Percentiles rank a stretch among this genome's conserved stretches.
These are phyloP conservation scores for Phoenix dactylifera DNA, from an alignment of 176 grass and related monocot species.

Conservation along the genomic window DNA sequence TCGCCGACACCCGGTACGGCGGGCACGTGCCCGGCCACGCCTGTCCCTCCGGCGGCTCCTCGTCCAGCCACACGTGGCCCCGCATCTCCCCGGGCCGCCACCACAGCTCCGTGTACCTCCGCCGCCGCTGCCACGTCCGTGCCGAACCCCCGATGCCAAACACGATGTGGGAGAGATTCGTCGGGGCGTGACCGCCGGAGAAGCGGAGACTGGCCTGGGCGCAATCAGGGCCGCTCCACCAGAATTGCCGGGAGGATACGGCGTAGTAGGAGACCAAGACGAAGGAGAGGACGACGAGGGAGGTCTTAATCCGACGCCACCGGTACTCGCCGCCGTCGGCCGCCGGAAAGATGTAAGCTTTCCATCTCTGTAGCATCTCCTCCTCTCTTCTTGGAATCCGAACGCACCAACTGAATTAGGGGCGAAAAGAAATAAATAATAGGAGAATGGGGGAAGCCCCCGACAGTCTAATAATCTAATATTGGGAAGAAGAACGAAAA, in stretches of 20 bases:
- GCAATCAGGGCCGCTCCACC: slow-evolving; percentile 33
- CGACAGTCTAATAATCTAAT: too few species aligned
- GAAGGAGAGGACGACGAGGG: slow-evolving; percentile 39
- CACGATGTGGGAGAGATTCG: slow-evolving; percentile 66
- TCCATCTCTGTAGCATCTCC: slow-evolving; percentile 36
- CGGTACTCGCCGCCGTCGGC: slow-evolving; percentile 16
- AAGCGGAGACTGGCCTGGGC: slow-evolving; percentile 4
- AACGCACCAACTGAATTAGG: too few species aligned
- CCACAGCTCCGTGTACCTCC: slow-evolving; percentile 72
- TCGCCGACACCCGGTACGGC: slow-evolving; percentile 55
- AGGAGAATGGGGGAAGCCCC: too few species aligned
- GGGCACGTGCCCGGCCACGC: slow-evolving; percentile 54
- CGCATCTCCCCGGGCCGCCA: slow-evolving; percentile 50
- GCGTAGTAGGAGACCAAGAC: slow-evolving; percentile 50
- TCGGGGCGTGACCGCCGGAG: neutral
- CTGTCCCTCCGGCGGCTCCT: slow-evolving; percentile 19
- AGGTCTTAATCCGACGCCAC: slow-evolving; percentile 35
- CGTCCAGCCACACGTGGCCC: slow-evolving; percentile 88
- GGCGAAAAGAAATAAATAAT: too few species aligned
- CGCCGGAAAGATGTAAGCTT: slow-evolving; percentile 13
- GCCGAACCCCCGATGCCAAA: slow-evolving; percentile 79
- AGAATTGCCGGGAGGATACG: slow-evolving; percentile 34
- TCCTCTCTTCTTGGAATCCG: neutral
- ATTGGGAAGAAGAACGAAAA: too few species aligned
- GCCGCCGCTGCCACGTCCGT: slow-evolving; percentile 46